A percentile compares a stretch with the other conserved stretches of the same genome.
These are phyloP conservation scores for Hyphopichia wangnamkhiaoensis DNA, from an alignment of 1,139 yeast species.

Conservation along the genomic window DNA sequence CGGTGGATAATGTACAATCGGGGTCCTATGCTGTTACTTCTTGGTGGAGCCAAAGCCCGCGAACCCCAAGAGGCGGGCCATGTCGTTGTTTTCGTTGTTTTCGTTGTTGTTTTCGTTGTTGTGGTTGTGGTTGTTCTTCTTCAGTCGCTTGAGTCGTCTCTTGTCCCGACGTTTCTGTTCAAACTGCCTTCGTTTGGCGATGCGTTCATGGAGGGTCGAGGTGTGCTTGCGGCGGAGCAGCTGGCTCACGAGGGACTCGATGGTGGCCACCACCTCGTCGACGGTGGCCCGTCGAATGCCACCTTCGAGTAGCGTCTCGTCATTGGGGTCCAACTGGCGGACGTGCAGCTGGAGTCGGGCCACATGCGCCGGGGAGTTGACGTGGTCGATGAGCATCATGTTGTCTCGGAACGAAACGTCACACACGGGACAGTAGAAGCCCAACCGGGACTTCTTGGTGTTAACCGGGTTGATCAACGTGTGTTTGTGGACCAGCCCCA, in stretches of 20 bases:
- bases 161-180: slow-evolving; percentile 38
- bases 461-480: slow-evolving; percentile 33
- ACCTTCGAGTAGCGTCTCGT: slow-evolving; percentile 31
- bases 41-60: slow-evolving; percentile 44
- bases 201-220: slow-evolving; percentile 36
- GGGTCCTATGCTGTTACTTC: slow-evolving; percentile 7
- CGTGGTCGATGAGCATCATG: slow-evolving; percentile 77
- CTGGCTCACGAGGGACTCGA: slow-evolving; percentile 29
- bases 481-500: slow-evolving; percentile 35
- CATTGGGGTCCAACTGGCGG: no score
- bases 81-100: slow-evolving; percentile 15
- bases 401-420: slow-evolving; percentile 79
- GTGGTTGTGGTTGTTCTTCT: slow-evolving; percentile 17
- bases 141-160: slow-evolving; percentile 25
- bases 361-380: slow-evolving; percentile 68
- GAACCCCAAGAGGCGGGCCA: slow-evolving; percentile 62
- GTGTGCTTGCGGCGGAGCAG: slow-evolving; percentile 18
- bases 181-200: slow-evolving; percentile 40
- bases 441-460: slow-evolving; percentile 47
- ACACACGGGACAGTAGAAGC: slow-evolving; percentile 82
- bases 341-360: slow-evolving; percentile 27
- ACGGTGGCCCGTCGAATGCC: slow-evolving; percentile 35
- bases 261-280: slow-evolving; percentile 33
- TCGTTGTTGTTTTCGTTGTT: slow-evolving; percentile 3
- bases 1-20: no score